Base-by-base conservation (phyloP, 2,329 filamentous ascomycete genomes). In the Fusarium floridanum region DNA sequence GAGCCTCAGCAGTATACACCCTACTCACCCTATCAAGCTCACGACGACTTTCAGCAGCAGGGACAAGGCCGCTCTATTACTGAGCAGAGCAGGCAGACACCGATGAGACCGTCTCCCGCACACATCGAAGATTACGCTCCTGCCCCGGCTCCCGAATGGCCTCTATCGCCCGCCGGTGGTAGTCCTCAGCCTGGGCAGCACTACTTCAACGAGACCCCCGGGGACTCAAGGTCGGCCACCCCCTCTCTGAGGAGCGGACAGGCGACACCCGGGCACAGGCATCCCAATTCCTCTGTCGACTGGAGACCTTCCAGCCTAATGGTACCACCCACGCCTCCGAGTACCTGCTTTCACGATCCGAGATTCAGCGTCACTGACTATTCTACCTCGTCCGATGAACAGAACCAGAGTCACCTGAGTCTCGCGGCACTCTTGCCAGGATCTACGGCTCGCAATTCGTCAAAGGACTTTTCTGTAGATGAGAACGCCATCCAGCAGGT, bases 361-460 rank as follows among this genome's bases (percentile, higher is more conserved):
- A 36, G 66, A 59, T 63, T 68, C 67, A 66, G 64, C 34, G 61
- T 72, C 66, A 71, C 76, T 78, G 70, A 78, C 76, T 65, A 62
- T 64, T 66, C 64, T 53, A 43, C 64, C 59, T 61, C 50, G 48
- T 66, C 63, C 68, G 60, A 65, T 67, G 64, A 73, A 66, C 75
- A 86, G 84, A 82, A 84, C 68, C 84, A 85, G 74, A 86, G 85
- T 78, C 80, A 84, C 57, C 79, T 84, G 59, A 86, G 83, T 67
- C 79, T 86, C 39, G 80, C 83, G 3, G 83, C 81, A 17, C 80
- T 86, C 9, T 78, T 86, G 5, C 83, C 81, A 20, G 76, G 77
- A 48, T 75, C 76, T 22, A 76, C 79, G 36, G 69, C 80, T 20
- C 74, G 80, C 61, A 74, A 71, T 27, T 67, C 72, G 39, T 72